Evolutionary conservation across 495 filamentous ascomycete species (phyloP).

Genomic region (Poronia punctata): DNA sequence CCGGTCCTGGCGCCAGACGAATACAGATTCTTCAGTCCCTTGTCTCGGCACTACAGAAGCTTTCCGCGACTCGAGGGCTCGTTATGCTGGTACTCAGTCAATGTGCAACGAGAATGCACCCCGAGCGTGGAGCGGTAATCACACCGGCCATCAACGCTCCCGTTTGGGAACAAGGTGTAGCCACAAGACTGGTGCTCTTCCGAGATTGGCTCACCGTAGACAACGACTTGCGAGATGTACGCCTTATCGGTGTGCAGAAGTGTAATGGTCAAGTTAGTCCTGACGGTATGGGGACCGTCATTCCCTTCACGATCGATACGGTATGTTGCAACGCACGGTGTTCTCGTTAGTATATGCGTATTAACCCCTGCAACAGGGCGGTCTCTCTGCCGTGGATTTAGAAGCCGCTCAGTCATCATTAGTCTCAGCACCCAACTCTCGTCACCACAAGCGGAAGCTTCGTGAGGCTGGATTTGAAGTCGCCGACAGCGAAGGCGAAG

Average conservation of each 20-base stretch:
- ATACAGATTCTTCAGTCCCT: slow-evolving; percentile 41
- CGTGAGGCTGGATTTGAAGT: slow-evolving; percentile 38
- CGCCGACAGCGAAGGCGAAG: slow-evolving; percentile 45
- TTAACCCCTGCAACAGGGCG: slow-evolving; percentile 20
- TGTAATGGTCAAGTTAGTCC: slow-evolving; percentile 29
- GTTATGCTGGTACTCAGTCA: slow-evolving; percentile 67
- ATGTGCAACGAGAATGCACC: slow-evolving; percentile 59
- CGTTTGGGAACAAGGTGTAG: slow-evolving; percentile 65
- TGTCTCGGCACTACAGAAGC: slow-evolving; percentile 48
- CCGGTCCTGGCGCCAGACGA: slow-evolving; percentile 28
- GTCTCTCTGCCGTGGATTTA: slow-evolving; percentile 17
- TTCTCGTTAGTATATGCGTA: too few species aligned
- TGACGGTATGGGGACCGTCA: slow-evolving; percentile 22
- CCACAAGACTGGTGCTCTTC: slow-evolving; percentile 63
- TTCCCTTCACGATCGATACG: slow-evolving; percentile 32
- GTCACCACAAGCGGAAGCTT: slow-evolving; percentile 37
- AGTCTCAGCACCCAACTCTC: slow-evolving; percentile 22
- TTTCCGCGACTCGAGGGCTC: slow-evolving; percentile 60
- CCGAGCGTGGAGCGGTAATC: slow-evolving; percentile 55
- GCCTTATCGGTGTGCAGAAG: slow-evolving; percentile 40
- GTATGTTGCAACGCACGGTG: slow-evolving; percentile 24
- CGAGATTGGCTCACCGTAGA: slow-evolving; percentile 47
- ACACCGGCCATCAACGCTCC: slow-evolving; percentile 58
- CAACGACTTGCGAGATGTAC: slow-evolving; percentile 22
- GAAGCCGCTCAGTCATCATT: slow-evolving; percentile 19